Evolutionary conservation across 805 yeast genomes (phyloP).

Genomic region (Saturnispora galanensis): DNA sequence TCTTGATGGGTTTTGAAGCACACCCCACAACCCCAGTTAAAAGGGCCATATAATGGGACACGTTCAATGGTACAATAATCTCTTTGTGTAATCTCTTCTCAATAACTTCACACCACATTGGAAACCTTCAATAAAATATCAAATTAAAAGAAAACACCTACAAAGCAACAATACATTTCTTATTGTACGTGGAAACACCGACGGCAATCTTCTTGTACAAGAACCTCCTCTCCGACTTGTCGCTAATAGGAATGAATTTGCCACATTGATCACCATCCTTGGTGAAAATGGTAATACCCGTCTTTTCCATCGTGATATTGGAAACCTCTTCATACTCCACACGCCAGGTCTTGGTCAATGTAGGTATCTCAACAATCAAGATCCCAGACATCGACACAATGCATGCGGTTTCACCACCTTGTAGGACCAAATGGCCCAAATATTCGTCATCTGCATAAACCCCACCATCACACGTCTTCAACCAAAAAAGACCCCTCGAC

Average conservation of each 20-base stretch:
- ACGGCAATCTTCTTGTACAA: constrained; percentile 64
- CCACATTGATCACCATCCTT: constrained; percentile 31
- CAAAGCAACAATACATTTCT: constrained; percentile 28
- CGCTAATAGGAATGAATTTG: constrained; percentile 69
- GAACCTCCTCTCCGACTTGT: constrained; percentile 48
- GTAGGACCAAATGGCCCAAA: constrained; percentile 74
- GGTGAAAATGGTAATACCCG: constrained; percentile 65
- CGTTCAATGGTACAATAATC: too few relatives aligned
- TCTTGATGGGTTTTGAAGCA: too few relatives aligned
- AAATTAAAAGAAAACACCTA: constrained; percentile 5
- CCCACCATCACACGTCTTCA: constrained; percentile 79
- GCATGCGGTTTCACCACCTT: constrained; percentile 72
- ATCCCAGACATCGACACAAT: constrained; percentile 67
- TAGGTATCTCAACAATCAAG: constrained; percentile 53
- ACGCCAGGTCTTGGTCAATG: constrained; percentile 60
- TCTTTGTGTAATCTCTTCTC: too few relatives aligned
- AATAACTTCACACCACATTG: too few relatives aligned
- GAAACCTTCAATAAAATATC: background rate
- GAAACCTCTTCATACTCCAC: constrained; percentile 54
- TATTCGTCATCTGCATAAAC: constrained; percentile 61
- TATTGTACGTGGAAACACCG: constrained; percentile 77
- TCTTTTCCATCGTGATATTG: constrained; percentile 63
- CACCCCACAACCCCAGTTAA: too few relatives aligned
- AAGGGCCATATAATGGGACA: too few relatives aligned
- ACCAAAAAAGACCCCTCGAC: constrained; percentile 91